These are phyloP conservation scores for Tuber umbilicatum DNA, from an alignment of 495 filamentous ascomycete genomes.

Conservation along the genomic window DNA sequence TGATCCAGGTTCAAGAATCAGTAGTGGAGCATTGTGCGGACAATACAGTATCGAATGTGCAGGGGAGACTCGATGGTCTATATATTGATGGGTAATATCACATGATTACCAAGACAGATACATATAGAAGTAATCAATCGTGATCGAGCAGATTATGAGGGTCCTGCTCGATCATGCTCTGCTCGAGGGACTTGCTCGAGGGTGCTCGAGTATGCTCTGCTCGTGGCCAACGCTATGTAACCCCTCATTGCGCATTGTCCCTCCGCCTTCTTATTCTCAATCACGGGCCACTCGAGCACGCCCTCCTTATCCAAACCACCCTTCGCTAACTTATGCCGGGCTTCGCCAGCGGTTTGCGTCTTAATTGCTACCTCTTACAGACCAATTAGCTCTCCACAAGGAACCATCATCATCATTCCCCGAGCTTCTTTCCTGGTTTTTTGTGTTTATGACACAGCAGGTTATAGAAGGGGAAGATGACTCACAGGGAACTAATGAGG, in stretches of 20 bases:
- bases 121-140: no score
- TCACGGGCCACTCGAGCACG: slow-evolving; percentile 90
- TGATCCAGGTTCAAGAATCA: no score
- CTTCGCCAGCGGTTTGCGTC: slow-evolving; percentile 78
- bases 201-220: no score
- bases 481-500: slow-evolving; percentile 69
- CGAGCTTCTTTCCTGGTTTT: slow-evolving; percentile 88
- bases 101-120: no score
- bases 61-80: no score
- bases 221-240: slow-evolving; percentile 42
- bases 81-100: no score
- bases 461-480: slow-evolving; percentile 88
- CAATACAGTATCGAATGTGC: no score
- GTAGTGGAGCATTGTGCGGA: no score
- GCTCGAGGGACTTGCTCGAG: no score
- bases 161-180: no score
- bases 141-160: no score
- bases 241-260: slow-evolving; percentile 79
- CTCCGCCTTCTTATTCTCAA: slow-evolving; percentile 78
- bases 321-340: slow-evolving; percentile 84
- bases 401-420: slow-evolving; percentile 90
- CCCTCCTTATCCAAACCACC: slow-evolving; percentile 85
- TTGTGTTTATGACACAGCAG: slow-evolving; percentile 77
- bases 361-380: slow-evolving; percentile 79
- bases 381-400: slow-evolving; percentile 94